Evolutionary conservation across 2,329 filamentous ascomycete genomes (phyloP).

Genomic region (Scytalidium sp.): DNA sequence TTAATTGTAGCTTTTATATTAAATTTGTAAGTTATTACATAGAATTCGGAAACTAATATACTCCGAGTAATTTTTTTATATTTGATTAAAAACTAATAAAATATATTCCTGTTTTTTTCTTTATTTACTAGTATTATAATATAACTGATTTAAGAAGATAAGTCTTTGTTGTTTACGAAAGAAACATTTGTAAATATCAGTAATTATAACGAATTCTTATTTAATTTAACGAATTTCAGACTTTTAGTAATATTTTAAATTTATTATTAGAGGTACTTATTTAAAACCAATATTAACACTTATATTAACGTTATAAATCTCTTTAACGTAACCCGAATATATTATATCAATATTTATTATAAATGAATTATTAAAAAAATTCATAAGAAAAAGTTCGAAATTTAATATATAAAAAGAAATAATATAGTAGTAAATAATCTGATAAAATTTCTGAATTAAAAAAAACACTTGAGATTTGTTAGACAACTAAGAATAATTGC

Average conservation of each 20-base stretch:
- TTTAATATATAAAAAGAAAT: too few species aligned
- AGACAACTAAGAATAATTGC: too few species aligned
- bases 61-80: conserved; percentile 12
- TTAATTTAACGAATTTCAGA: not conserved
- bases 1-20: conserved; percentile 3
- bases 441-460: too few species aligned
- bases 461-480: too few species aligned
- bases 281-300: too few species aligned
- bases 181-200: not conserved
- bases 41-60: conserved; percentile 13
- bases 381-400: too few species aligned
- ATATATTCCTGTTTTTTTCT: not conserved
- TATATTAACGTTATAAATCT: too few species aligned
- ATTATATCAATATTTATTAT: too few species aligned
- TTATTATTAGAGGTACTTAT: not conserved
- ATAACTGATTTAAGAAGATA: conserved; percentile 1
- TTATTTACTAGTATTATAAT: not conserved
- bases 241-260: not conserved
- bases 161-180: not conserved
- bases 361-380: too few species aligned
- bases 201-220: not conserved
- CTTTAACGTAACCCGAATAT: too few species aligned
- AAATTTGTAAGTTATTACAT: conserved; percentile 10
- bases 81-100: too few species aligned
- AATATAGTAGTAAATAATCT: too few species aligned